Base-by-base conservation (phyloP, 169 alveolate genomes). In the Cryptosporidium bovis region DNA sequence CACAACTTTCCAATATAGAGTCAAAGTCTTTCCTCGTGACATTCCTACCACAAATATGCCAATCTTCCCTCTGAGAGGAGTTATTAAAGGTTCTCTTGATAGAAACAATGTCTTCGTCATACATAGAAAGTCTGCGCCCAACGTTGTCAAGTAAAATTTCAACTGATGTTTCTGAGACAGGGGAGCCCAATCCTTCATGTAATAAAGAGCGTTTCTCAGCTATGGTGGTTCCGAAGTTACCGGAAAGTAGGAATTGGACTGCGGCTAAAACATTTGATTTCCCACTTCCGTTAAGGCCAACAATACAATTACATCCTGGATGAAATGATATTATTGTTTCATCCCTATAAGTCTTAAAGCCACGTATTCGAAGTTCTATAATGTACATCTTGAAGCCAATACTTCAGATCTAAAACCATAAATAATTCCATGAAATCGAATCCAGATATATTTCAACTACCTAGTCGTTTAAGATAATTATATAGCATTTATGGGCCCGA, bases 341-440 rank as follows among this genome's bases (percentile, higher is more conserved):
- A 67, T 94, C 96, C 77, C 94, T 83, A 91, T 95, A 95, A 8
- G 97, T 92, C 65, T 95, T 93, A 85, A 91, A 95, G 2, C 97
- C 95, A 48, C 93, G 91, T 64, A 95, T 90, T 64, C 92, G 85
- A 27, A 95, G 91, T 66, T 92, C 93, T 85, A 91, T 94, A 56
- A 95, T 94, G 85, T 92, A 91, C 97, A 94, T 94, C 64, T 58
- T 93, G 29, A n/a, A 44, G 15, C 10, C 8, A 27, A 27, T 55
- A 20, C 64, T 55, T 55, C 64, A 10, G 12, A 13, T 27, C 12
- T 6, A 20, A 20, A 7, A 20, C 10, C 48, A 40, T 40, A 6
- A 40, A 8, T 40, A 40, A 40, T 40, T 8, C 10, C 48, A 40
- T 8, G 10, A 40, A 8, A 40, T 3, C 10, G 10, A 40, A 40